Evolutionary conservation across 2,329 filamentous ascomycete genomes (phyloP).

Genomic region (Ophioceras dolichostomum): DNA sequence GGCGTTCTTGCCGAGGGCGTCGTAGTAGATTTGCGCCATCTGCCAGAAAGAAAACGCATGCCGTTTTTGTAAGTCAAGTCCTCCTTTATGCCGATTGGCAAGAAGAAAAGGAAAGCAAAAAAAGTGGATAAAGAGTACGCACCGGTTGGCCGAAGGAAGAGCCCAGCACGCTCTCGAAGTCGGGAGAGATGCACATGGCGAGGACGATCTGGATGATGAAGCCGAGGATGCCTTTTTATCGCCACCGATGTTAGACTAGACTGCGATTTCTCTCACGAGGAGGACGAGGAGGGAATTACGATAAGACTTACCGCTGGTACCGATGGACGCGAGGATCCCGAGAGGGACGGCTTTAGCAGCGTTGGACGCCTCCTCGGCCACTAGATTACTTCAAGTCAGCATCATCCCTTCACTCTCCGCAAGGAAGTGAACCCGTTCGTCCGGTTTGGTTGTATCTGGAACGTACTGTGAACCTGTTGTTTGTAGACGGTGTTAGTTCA

Average conservation of each 20-base stretch:
- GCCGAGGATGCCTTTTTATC: conserved; percentile 37
- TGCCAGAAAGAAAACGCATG: not conserved
- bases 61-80: not conserved
- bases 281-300: not conserved
- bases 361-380: conserved; percentile 49
- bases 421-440: no score
- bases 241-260: no score
- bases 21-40: conserved; percentile 42
- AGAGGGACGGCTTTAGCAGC: conserved; percentile 37
- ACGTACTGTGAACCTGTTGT: conserved; percentile 8
- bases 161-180: conserved; percentile 33
- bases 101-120: conserved; percentile 30
- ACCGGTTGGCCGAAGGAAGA: conserved; percentile 42
- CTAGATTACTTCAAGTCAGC: no score
- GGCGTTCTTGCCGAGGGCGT: conserved; percentile 45
- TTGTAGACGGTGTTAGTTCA: not conserved
- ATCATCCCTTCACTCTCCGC: no score
- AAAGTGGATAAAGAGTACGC: not conserved
- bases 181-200: conserved; percentile 40
- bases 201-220: conserved; percentile 45
- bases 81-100: not conserved
- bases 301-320: conserved; percentile 22
- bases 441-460: no score
- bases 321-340: conserved; percentile 46
- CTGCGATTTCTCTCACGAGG: not conserved